These are phyloP conservation scores for Volvariella volvacea DNA, from an alignment of 1,284 basidiomycete species.

Conservation along the genomic window DNA sequence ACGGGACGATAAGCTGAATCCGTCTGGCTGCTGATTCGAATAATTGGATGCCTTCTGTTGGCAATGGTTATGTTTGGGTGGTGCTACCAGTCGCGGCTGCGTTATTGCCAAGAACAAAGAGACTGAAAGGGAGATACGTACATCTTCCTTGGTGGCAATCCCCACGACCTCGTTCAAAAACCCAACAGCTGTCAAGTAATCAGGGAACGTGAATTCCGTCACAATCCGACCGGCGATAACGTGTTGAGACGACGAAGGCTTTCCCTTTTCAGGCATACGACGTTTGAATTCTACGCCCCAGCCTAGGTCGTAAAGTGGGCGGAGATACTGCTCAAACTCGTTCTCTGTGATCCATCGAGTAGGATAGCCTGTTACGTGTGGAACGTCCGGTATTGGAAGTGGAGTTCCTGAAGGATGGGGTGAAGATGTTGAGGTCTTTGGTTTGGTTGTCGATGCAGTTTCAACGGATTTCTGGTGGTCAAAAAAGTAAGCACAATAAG, in stretches of 20 bases:
- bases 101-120: not conserved
- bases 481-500: too few relatives aligned
- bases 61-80: constrained; percentile 12
- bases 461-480: too few relatives aligned
- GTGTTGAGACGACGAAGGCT: not conserved
- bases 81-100: constrained; percentile 14
- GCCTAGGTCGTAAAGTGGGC: constrained; percentile 21
- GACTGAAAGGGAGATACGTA: constrained; percentile 7
- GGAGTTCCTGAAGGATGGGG: too few relatives aligned
- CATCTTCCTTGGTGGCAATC: constrained; percentile 13
- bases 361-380: constrained; percentile 9
- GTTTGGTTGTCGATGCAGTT: too few relatives aligned
- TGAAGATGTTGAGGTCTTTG: too few relatives aligned
- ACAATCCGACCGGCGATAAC: constrained; percentile 9
- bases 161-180: constrained; percentile 12
- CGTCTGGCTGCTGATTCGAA: constrained; percentile 10
- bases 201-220: constrained; percentile 9
- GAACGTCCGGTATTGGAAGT: constrained; percentile 8
- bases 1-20: constrained; percentile 12
- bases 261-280: not conserved
- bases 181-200: constrained; percentile 9
- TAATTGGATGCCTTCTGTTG: constrained; percentile 1
- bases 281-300: constrained; percentile 14
- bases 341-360: constrained; percentile 17
- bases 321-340: constrained; percentile 16